These are phyloP conservation scores for Brassica hybrid DNA, from an alignment of 441 rosid genomes.

Conservation along the genomic window DNA sequence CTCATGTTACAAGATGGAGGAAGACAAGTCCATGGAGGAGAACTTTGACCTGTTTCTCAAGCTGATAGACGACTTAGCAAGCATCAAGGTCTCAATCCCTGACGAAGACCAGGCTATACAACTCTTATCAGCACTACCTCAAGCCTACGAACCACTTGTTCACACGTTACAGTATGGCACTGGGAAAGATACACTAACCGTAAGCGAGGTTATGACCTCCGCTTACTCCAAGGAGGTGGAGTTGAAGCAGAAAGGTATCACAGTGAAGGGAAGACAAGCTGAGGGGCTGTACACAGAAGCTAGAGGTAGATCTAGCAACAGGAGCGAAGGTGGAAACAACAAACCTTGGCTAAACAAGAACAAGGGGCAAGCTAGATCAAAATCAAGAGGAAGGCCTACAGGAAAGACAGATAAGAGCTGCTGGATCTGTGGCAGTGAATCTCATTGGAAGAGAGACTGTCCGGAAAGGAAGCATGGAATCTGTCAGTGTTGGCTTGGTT, in stretches of 20 bases:
- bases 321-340: too few relatives aligned
- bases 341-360: too few relatives aligned
- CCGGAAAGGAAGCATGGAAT: neutral
- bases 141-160: neutral
- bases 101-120: neutral
- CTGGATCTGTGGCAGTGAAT: neutral
- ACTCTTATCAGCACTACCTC: neutral
- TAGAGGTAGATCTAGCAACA: too few relatives aligned
- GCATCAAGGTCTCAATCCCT: too few relatives aligned
- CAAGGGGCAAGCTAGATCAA: neutral
- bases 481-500: neutral
- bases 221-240: neutral
- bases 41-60: too few relatives aligned
- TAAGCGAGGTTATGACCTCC: neutral
- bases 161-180: neutral
- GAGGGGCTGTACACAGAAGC: too few relatives aligned
- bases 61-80: too few relatives aligned
- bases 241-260: neutral
- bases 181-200: neutral
- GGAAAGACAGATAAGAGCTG: too few relatives aligned
- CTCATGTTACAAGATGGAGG: too few relatives aligned
- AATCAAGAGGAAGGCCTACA: neutral
- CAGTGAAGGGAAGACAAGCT: too few relatives aligned
- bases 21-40: too few relatives aligned
- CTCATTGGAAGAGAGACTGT: neutral